A percentile compares a stretch with the other conserved stretches of the same genome.
These are phyloP conservation scores for Didymella sp. DNA, from an alignment of 2,329 filamentous ascomycete species.

Conservation along the genomic window DNA sequence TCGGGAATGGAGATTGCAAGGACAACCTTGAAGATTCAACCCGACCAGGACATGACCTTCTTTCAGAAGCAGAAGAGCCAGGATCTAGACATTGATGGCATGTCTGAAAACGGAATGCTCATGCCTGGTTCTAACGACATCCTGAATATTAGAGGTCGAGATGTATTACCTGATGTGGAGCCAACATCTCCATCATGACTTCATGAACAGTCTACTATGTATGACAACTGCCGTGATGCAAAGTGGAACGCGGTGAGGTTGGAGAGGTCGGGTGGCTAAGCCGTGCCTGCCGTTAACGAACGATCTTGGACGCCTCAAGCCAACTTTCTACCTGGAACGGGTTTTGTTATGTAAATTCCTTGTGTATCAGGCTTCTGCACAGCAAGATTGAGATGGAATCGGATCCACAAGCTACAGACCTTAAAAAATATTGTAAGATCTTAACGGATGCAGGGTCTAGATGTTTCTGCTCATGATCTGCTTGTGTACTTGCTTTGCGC, in stretches of 20 bases:
- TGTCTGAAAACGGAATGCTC: neutral
- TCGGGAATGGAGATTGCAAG: neutral
- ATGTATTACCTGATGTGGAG: neutral
- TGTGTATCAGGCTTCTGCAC: neutral
- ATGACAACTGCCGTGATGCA: neutral
- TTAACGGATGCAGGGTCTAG: neutral
- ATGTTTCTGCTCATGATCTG: neutral
- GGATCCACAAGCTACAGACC: neutral
- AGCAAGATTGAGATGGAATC: neutral
- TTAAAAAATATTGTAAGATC: neutral
- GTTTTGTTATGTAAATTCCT: neutral
- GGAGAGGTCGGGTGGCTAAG: neutral
- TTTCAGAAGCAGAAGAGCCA: neutral
- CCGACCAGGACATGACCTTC: neutral
- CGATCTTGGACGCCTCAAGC: neutral
- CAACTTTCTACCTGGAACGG: neutral
- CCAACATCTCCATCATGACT: neutral
- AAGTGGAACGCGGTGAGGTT: neutral
- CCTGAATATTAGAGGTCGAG: neutral
- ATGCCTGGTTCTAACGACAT: neutral
- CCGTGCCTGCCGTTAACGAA: neutral
- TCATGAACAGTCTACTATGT: neutral
- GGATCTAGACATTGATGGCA: neutral
- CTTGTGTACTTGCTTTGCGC: neutral
- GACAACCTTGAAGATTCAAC: neutral